Evolutionary conservation across 225 moss, liverwort and hornwort genomes (phyloP).

Genomic region (Straminergon stramineum): DNA sequence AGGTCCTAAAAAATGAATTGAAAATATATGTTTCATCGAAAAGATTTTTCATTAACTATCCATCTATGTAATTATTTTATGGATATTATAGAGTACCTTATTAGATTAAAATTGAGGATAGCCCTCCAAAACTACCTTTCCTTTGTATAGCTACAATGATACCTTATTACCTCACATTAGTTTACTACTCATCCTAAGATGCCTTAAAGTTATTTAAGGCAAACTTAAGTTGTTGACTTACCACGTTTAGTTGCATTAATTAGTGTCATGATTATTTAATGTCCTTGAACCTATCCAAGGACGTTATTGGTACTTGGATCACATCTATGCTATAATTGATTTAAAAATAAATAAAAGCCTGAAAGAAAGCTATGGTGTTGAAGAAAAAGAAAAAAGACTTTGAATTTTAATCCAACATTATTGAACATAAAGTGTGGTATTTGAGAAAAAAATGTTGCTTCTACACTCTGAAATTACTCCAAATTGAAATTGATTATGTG

Average conservation of each 20-base stretch:
- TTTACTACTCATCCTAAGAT: background rate
- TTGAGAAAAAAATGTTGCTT: background rate
- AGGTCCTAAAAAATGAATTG: background rate
- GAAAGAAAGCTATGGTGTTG: rapidly evolving
- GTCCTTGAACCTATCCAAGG: background rate
- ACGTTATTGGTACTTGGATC: background rate
- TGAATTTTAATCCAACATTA: background rate
- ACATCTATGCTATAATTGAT: background rate
- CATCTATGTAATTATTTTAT: background rate
- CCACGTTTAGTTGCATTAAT: background rate
- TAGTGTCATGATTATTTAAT: background rate
- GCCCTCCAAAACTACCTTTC: background rate
- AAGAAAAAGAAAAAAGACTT: background rate
- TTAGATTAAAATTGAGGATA: background rate
- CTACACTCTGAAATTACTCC: background rate
- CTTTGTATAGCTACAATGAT: background rate
- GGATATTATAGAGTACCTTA: background rate
- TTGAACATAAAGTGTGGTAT: background rate
- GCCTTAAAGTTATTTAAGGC: slow-evolving; percentile 11
- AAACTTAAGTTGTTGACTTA: background rate
- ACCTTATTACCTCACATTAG: background rate
- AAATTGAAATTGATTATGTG: background rate
- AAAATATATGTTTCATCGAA: background rate
- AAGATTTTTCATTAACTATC: no score
- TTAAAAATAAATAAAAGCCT: background rate